These are phyloP conservation scores for Fraxinus dipetala DNA, from an alignment of 305 asterid genomes.

Conservation along the genomic window DNA sequence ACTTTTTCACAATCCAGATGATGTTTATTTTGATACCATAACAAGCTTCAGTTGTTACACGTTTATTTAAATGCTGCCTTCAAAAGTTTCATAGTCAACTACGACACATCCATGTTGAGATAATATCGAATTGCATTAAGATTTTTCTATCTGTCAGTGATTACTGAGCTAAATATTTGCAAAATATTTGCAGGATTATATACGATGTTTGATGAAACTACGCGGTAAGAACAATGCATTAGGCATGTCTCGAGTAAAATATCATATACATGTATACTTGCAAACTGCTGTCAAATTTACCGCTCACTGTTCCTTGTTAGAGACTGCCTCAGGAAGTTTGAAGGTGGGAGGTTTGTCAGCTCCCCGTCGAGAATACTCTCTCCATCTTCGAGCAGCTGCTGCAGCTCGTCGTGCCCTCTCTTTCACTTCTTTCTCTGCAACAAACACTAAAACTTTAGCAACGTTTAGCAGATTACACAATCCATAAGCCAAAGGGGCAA, in stretches of 20 bases:
- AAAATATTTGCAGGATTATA: background rate
- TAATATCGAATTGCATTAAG: background rate
- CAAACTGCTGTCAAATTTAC: background rate
- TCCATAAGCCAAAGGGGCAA: background rate
- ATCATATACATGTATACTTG: background rate
- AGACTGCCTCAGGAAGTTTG: conserved; percentile 75
- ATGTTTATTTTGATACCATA: background rate
- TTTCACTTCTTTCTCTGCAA: conserved; percentile 63
- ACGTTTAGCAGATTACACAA: background rate
- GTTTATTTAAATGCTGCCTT: background rate
- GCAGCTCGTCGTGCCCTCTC: conserved; percentile 82
- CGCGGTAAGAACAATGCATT: background rate
- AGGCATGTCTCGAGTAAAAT: background rate
- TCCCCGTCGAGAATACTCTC: conserved; percentile 88
- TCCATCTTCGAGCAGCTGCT: conserved; percentile 93
- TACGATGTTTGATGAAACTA: background rate
- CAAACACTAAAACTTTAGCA: background rate
- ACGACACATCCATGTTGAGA: background rate
- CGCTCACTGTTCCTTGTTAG: conserved; percentile 46
- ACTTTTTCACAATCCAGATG: background rate
- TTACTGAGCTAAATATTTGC: background rate
- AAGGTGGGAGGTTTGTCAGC: conserved; percentile 74
- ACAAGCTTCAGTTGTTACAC: background rate
- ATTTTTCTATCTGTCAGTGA: background rate
- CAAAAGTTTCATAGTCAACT: background rate